A percentile compares a stretch with the other conserved stretches of the same genome.
Conservation (phyloP, 1,139 yeast species). For the Pichia sp. region DNA sequence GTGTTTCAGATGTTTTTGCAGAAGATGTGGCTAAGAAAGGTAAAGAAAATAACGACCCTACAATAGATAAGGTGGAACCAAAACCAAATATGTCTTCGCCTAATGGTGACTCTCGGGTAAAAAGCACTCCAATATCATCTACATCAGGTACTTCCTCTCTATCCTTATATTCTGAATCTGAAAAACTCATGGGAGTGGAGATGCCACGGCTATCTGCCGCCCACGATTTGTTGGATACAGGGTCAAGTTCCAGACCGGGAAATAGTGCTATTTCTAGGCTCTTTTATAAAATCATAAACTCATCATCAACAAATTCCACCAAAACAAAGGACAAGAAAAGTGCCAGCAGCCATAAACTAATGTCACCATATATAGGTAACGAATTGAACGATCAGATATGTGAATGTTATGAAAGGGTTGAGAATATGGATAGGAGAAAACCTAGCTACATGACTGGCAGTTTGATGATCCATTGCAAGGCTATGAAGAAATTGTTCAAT, state of each 20-base stretch:
- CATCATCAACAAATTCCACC: neutral
- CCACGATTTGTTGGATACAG: neutral
- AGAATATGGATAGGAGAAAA: neutral
- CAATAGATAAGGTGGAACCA: neutral
- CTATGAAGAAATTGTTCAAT: constrained; percentile 2
- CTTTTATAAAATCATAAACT: neutral
- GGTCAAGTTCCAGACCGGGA: neutral
- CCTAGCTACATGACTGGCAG: constrained; percentile 4
- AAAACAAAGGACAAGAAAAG: neutral
- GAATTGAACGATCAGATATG: neutral
- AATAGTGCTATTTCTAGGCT: constrained; percentile 1
- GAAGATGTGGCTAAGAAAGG: neutral
- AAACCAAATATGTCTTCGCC: neutral
- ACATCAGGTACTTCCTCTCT: neutral
- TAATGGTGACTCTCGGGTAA: neutral
- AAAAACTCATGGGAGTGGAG: neutral
- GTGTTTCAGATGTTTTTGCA: neutral
- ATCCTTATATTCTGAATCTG: neutral
- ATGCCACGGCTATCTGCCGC: neutral
- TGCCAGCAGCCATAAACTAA: neutral
- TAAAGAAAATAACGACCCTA: neutral
- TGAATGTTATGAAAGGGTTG: neutral
- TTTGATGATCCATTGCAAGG: constrained; percentile 8
- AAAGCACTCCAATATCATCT: neutral
- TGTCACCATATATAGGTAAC: constrained; percentile 1